Evolutionary conservation across 2,329 filamentous ascomycete species (phyloP).

Genomic region (Didymella arachidicola): DNA sequence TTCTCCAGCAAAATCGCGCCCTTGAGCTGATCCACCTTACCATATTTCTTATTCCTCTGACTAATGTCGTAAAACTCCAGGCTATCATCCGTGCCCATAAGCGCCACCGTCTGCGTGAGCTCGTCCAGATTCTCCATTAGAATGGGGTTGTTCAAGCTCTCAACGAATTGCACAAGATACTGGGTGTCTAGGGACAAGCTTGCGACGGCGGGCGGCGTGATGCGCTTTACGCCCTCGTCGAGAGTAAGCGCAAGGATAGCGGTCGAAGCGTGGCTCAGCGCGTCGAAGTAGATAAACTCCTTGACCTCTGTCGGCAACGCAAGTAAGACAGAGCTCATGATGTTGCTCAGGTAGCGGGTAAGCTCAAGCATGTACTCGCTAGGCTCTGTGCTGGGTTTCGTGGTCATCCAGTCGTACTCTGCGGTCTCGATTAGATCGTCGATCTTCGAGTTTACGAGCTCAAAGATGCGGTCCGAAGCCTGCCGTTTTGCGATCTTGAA

Average conservation of each 20-base stretch:
- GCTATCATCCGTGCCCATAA: constrained; percentile 87
- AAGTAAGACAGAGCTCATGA: constrained; percentile 93
- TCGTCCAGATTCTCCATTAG: constrained; percentile 90
- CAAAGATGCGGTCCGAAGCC: constrained; percentile 96
- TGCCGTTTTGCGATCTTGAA: constrained; percentile 93
- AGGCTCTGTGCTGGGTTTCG: constrained; percentile 71
- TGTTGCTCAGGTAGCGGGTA: constrained; percentile 90
- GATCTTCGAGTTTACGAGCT: constrained; percentile 98
- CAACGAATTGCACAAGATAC: constrained; percentile 86
- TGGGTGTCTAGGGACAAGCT: constrained; percentile 83
- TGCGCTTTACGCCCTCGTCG: constrained; percentile 78
- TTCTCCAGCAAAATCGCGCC: constrained; percentile 92
- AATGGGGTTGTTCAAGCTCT: constrained; percentile 85
- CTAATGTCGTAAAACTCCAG: constrained; percentile 97
- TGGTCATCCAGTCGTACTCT: constrained; percentile 87
- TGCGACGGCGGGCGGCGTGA: constrained; percentile 85
- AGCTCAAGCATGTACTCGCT: constrained; percentile 96
- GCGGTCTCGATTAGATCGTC: constrained; percentile 96
- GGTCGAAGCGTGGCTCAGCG: constrained; percentile 86
- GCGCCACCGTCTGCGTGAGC: constrained; percentile 86
- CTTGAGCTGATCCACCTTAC: constrained; percentile 88
- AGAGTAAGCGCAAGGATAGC: constrained; percentile 84
- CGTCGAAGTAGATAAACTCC: constrained; percentile 97
- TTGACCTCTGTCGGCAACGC: constrained; percentile 96
- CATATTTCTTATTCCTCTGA: constrained; percentile 90